phyloP scores from a whole-genome alignment of 2,329 filamentous ascomycete species.

The Penicillium aurantiogriseum region DNA sequence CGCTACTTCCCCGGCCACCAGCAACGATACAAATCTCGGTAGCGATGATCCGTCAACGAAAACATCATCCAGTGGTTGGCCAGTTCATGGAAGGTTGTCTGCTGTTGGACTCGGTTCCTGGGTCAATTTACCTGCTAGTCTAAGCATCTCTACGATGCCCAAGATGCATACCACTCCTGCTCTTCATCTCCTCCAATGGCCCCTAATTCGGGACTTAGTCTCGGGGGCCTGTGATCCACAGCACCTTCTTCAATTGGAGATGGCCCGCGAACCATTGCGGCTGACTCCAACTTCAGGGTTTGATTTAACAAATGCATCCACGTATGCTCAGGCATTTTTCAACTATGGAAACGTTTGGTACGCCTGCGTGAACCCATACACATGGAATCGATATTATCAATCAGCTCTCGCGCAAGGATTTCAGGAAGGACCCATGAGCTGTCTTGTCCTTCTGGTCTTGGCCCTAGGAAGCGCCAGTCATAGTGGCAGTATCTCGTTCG shows the following conservation, averaged over 20 bases:
- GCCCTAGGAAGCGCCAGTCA: constrained; percentile 74
- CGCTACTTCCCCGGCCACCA: constrained; percentile 64
- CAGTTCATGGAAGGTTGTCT: constrained; percentile 44
- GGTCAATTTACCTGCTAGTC: constrained; percentile 52
- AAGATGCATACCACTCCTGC: constrained; percentile 78
- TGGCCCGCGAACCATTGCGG: constrained; percentile 72
- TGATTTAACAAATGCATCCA: constrained; percentile 70
- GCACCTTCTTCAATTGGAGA: constrained; percentile 76
- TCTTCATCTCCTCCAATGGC: constrained; percentile 70
- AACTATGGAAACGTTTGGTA: constrained; percentile 82
- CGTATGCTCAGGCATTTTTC: constrained; percentile 78
- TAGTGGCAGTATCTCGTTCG: constrained; percentile 71
- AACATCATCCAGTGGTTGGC: constrained; percentile 11
- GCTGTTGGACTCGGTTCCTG: constrained; percentile 70
- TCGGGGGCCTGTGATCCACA: constrained; percentile 76
- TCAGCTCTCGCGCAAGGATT: constrained; percentile 74
- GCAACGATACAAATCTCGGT: constrained; percentile 61
- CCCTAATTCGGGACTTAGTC: constrained; percentile 72
- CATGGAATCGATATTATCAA: constrained; percentile 73
- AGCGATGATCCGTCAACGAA: constrained; percentile 55
- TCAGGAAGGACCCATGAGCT: constrained; percentile 75
- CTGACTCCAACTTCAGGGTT: constrained; percentile 59
- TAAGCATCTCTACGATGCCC: constrained; percentile 81
- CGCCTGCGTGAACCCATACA: constrained; percentile 78
- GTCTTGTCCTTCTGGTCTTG: constrained; percentile 74